Base-by-base conservation (phyloP, 257 asterid genomes). In the Penstemon newberryi region DNA sequence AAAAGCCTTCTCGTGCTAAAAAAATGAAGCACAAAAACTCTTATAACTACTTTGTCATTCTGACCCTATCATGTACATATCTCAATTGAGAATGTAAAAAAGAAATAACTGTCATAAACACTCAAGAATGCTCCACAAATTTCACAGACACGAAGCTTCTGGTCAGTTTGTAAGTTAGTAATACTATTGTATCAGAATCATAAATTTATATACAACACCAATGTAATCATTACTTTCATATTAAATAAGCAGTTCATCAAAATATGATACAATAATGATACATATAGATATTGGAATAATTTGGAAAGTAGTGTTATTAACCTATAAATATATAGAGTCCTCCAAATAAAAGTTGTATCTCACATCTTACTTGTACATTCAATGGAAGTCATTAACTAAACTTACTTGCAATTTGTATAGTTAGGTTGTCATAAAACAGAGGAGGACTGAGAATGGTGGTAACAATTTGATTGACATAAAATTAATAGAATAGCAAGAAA, bases 81-180 rank as follows among this genome's bases (percentile, higher is more conserved):
- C 3, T 66, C 51, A 74, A 5, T 58, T 4, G 47, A 65, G 38
- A 74, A 37, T 25, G 38, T 47, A 67, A 57, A 62, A 41, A 79
- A 53, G 54, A 63, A 73, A 68, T 75, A 89, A 95, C 95, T 89
- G 88, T 89, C 96, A 84, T 89, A 89, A 67, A 89, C 89, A 79
- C 98, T 91, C 85, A 91, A 77, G 82, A 91, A 91, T 56, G 98
- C 98, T 72, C 98, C 98, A 79, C 98, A 91, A 56, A 89, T 93
- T 91, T 93, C 99, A 71, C 99, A 90, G 65, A 93, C 97, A 60
- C 99, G 99, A 64, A 93, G 96, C 86, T 93, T 93, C 77, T 93
- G 99, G 83, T 93, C 97, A 69, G 97, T 93, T 96, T 93, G 99
- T 39, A 63, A 75, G 68, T 39, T 58, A 62, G 55, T 18, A 61